Conservation (phyloP, 257 asterid species). For the Fraxinus cuspidata region DNA sequence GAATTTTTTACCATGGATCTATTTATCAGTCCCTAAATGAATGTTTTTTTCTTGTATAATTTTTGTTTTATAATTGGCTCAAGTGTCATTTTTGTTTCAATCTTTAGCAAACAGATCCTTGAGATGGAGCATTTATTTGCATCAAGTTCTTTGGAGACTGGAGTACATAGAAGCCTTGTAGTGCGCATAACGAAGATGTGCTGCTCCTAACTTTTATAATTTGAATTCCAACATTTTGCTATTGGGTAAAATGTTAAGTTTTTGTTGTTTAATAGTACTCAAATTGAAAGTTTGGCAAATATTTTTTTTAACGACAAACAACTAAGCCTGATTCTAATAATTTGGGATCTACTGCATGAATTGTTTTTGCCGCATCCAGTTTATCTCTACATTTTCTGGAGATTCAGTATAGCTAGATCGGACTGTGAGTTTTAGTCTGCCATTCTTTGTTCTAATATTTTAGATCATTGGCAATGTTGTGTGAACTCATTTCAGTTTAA, state of each 20-base stretch:
- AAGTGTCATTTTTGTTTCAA: too few relatives aligned
- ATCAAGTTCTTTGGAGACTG: conserved; percentile 28
- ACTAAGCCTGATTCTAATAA: not conserved
- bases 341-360: not conserved
- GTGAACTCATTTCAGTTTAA: conserved; percentile 55
- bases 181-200: conserved; percentile 86
- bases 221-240: not conserved
- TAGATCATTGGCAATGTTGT: not conserved
- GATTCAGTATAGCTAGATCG: not conserved
- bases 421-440: not conserved
- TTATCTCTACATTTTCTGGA: not conserved
- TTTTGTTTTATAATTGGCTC: too few relatives aligned
- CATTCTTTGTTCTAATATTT: not conserved
- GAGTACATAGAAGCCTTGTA: conserved; percentile 92
- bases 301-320: too few relatives aligned
- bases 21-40: not conserved
- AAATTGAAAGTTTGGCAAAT: not conserved
- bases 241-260: not conserved
- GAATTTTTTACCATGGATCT: not conserved
- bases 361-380: not conserved
- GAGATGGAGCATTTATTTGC: too few relatives aligned
- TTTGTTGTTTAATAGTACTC: not conserved
- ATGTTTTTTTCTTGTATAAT: conserved; percentile 8
- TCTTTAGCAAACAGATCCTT: too few relatives aligned
- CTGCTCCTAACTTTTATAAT: not conserved